Percentiles rank a stretch among this genome's conserved stretches.
Evolutionary conservation across 2,329 filamentous ascomycete genomes (phyloP).

Genomic region (Ascochyta fabae): DNA sequence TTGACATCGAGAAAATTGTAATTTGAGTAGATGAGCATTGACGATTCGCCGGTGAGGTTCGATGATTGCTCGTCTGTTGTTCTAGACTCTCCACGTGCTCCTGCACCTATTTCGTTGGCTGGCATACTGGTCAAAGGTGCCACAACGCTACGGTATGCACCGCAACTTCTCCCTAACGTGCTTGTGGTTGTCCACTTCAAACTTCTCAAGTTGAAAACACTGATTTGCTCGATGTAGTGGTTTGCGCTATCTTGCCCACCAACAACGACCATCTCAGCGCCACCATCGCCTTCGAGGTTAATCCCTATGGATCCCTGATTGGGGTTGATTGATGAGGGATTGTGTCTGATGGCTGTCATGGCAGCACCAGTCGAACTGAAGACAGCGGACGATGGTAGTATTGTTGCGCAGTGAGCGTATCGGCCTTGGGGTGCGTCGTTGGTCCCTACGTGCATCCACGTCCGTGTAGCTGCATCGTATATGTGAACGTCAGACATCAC

Average conservation of each 20-base stretch:
- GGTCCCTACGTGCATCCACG: slow-evolving; percentile 84
- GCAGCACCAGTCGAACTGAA: slow-evolving; percentile 87
- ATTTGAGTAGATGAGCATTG: slow-evolving; percentile 98
- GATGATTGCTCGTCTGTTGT: slow-evolving; percentile 38
- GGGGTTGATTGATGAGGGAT: slow-evolving; percentile 79
- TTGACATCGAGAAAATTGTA: slow-evolving; percentile 99
- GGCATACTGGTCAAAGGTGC: slow-evolving; percentile 76
- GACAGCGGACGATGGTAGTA: slow-evolving; percentile 83
- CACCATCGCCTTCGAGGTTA: slow-evolving; percentile 86
- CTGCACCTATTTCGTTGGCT: slow-evolving; percentile 70
- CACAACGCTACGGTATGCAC: slow-evolving; percentile 94
- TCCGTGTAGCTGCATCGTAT: slow-evolving; percentile 81
- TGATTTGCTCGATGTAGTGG: slow-evolving; percentile 98
- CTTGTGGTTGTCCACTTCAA: slow-evolving; percentile 95
- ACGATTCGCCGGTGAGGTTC: slow-evolving; percentile 55
- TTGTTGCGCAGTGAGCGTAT: slow-evolving; percentile 95
- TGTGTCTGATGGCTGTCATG: slow-evolving; percentile 86
- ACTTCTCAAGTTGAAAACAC: slow-evolving; percentile 94
- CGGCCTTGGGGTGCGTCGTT: slow-evolving; percentile 87
- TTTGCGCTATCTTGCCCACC: slow-evolving; percentile 97
- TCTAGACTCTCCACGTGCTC: slow-evolving; percentile 53
- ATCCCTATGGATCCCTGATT: slow-evolving; percentile 90
- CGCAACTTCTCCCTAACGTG: slow-evolving; percentile 86
- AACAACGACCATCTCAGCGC: slow-evolving; percentile 96
- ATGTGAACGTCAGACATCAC: slow-evolving; percentile 99